A percentile compares a stretch with the other conserved stretches of the same genome.
Conservation (phyloP, 495 filamentous ascomycete species). For the Aspergillus olivimuriae region DNA sequence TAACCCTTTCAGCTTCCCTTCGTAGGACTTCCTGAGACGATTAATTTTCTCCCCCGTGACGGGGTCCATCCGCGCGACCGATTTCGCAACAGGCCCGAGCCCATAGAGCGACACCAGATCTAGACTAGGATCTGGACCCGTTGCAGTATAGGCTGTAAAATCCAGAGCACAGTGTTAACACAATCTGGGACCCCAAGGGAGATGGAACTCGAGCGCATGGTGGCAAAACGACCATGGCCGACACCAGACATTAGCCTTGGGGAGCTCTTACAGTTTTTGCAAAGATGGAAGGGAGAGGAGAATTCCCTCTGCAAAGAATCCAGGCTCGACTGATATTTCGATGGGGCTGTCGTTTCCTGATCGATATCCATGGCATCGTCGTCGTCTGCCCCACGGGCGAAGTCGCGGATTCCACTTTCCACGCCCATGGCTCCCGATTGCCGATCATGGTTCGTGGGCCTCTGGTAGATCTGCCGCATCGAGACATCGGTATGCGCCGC, state of each 20-base stretch:
- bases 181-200: conserved; percentile 25
- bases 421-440: conserved; percentile 10
- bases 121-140: conserved; percentile 52
- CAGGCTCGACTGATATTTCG: conserved; percentile 24
- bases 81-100: conserved; percentile 52
- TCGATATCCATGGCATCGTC: conserved; percentile 39
- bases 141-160: conserved; percentile 36
- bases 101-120: conserved; percentile 61
- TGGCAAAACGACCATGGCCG: conserved; percentile 23
- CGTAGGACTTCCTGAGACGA: conserved; percentile 67
- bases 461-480: conserved; percentile 25
- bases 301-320: conserved; percentile 43
- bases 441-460: conserved; percentile 35
- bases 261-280: conserved; percentile 46
- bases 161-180: conserved; percentile 37
- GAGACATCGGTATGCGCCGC: conserved; percentile 13
- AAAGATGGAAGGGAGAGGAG: conserved; percentile 43
- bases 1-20: conserved; percentile 58
- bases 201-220: conserved; percentile 20
- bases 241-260: conserved; percentile 25
- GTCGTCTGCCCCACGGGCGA: conserved; percentile 13
- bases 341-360: conserved; percentile 13
- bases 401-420: conserved; percentile 21
- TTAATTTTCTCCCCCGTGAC: conserved; percentile 66
- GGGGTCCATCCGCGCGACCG: conserved; percentile 59